Evolutionary conservation across 352 stramenopile species (phyloP).

Genomic region (Plasmopara muralis): DNA sequence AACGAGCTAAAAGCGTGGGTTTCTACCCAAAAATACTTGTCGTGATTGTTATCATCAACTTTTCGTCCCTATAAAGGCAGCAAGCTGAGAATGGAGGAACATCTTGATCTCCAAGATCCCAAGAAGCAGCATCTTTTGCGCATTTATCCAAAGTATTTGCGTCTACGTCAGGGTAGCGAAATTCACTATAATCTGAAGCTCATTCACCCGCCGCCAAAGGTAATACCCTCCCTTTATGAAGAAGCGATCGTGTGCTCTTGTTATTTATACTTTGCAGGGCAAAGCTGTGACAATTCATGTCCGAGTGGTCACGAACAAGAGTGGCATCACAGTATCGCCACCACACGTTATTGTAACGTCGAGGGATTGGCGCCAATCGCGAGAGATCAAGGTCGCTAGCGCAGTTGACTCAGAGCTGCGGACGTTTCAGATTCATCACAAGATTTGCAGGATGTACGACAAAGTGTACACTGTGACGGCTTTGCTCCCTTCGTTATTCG

Average conservation of each 20-base stretch:
- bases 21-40: slow-evolving; percentile 8
- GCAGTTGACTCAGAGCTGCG: no score
- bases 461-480: slow-evolving; percentile 28
- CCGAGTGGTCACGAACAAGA: slow-evolving; percentile 57
- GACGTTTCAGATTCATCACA: slow-evolving; percentile 72
- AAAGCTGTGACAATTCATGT: slow-evolving; percentile 61
- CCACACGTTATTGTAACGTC: slow-evolving; percentile 45
- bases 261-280: slow-evolving; percentile 16
- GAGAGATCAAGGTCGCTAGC: no score
- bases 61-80: not conserved
- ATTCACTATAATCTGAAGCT: slow-evolving; percentile 57
- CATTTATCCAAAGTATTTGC: slow-evolving; percentile 54
- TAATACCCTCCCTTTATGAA: slow-evolving; percentile 7
- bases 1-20: slow-evolving; percentile 4
- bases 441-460: slow-evolving; percentile 49
- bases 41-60: no score
- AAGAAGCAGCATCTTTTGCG: slow-evolving; percentile 42
- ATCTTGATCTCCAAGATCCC: slow-evolving; percentile 12
- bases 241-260: not conserved
- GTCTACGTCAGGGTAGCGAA: slow-evolving; percentile 53
- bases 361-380: slow-evolving; percentile 28
- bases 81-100: slow-evolving; percentile 11
- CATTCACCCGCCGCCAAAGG: slow-evolving; percentile 37
- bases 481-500: slow-evolving; percentile 54
- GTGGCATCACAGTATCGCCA: slow-evolving; percentile 39